These are phyloP conservation scores for Spencermartinsiella ligniputridi DNA, from an alignment of 1,139 yeast genomes.

Conservation along the genomic window DNA sequence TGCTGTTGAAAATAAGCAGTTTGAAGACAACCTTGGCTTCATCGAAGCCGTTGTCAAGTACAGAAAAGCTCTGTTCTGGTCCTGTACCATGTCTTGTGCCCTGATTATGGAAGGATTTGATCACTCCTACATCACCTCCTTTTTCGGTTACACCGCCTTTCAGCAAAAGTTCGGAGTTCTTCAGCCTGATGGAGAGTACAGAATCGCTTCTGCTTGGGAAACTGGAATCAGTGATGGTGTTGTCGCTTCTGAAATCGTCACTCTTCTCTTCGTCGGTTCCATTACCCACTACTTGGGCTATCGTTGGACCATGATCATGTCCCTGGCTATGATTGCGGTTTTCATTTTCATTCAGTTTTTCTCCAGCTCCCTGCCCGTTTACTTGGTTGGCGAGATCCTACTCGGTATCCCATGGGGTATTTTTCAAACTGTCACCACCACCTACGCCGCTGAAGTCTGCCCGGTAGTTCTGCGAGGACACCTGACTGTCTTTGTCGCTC, in stretches of 20 bases:
- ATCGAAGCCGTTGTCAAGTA: constrained; percentile 21
- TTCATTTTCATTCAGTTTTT: constrained; percentile 43
- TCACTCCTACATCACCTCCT: constrained; percentile 33
- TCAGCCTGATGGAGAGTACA: constrained; percentile 28
- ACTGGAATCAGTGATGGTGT: constrained; percentile 16
- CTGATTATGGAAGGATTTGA: constrained; percentile 48
- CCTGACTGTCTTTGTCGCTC: constrained; percentile 35
- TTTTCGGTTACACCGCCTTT: constrained; percentile 17
- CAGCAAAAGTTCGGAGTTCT: constrained; percentile 8
- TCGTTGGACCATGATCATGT: constrained; percentile 40
- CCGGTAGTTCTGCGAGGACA: constrained; percentile 42
- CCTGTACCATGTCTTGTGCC: constrained; percentile 37
- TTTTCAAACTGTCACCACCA: constrained; percentile 41
- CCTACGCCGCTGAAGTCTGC: constrained; percentile 45
- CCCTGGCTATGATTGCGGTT: constrained; percentile 18
- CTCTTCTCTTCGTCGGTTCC: constrained; percentile 15
- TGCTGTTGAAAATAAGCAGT: not conserved
- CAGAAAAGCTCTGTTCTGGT: constrained; percentile 43
- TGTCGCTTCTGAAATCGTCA: constrained; percentile 14
- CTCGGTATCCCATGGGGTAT: constrained; percentile 45
- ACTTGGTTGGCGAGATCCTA: constrained; percentile 41
- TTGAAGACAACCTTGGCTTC: not conserved
- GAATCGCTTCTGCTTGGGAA: constrained; percentile 37
- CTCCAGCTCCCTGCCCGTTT: constrained; percentile 36
- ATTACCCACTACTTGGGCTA: constrained; percentile 45